Base-by-base conservation (phyloP, 352 stramenopile genomes). In the Halophytophthora polymorphica region DNA sequence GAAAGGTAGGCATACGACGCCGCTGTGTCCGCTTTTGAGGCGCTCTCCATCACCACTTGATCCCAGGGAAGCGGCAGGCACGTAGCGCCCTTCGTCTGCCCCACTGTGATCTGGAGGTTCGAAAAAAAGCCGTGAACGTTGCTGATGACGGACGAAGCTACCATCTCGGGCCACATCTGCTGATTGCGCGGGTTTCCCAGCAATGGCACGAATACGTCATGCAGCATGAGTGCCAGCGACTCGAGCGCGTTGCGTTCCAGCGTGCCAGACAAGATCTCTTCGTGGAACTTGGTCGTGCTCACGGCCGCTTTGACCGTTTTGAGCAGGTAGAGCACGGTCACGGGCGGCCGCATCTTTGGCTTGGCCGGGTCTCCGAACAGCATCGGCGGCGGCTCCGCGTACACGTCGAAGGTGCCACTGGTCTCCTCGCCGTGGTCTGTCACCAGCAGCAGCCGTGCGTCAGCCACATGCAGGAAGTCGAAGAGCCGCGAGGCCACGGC, bases 31-130 rank as follows among this genome's bases (percentile, higher is more conserved):
- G 61, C 56, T 34, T 62, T 75, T 12, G 57, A 56, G 3, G 50
- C 53, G 22, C 68, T 88, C 17, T 86, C 77, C 18, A 71, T 82
- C 23, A 87, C 59, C 15, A 82, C 66, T 42, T 88, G 77, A 46
- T 90, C 77, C 79, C 84, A 90, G 0, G 88, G 88, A 21, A 96
- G 59, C 2, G 88, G 87, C 18, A 96, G 66, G 56, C 80, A 93
- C 23, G 88, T 95, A 3, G 71, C 73, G 0, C 88, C 88, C 22
- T 85, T 72, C 14, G 88, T 91, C 52, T 95, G 84, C 2, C 88
- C 88, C 11, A 93, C 66, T 0, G 81, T 95, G 64, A 96, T 96
- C 64, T 96, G 84, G 8, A 96, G 38, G 29, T 74, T 93, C 7
- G 80, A 89, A 47, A 85, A 90, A 59, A 93, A 93, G 29, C 72